Evolutionary conservation across 371 early-diverging fungal species (phyloP).

Genomic region (Mucor indicus): DNA sequence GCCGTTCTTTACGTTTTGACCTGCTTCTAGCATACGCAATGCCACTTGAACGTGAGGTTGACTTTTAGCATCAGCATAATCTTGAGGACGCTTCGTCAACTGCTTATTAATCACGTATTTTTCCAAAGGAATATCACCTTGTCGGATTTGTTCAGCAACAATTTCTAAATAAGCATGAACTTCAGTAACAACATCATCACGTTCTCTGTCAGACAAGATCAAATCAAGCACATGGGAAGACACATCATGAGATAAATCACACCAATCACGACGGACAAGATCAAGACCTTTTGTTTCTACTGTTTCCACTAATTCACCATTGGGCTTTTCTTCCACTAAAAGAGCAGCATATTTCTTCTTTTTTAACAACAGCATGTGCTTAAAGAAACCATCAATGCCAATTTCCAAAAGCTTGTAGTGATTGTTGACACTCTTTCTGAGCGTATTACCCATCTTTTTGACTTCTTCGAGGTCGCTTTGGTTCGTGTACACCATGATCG

Average conservation of each 20-base stretch:
- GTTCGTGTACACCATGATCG: conserved; percentile 98
- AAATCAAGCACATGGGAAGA: conserved; percentile 76
- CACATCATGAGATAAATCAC: conserved; percentile 87
- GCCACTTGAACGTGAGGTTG: conserved; percentile 99
- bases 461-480: conserved; percentile 75
- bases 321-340: conserved; percentile 57
- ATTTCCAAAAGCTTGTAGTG: conserved; percentile 94
- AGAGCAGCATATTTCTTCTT: conserved; percentile 99
- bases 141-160: conserved; percentile 74
- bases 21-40: conserved; percentile 74
- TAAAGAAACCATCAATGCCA: conserved; percentile 97
- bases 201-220: conserved; percentile 72
- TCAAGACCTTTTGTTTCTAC: conserved; percentile 99
- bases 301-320: conserved; percentile 57
- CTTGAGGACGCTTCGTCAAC: conserved; percentile 91
- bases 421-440: conserved; percentile 89
- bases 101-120: conserved; percentile 95
- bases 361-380: conserved; percentile 93
- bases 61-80: conserved; percentile 84
- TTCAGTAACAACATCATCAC: conserved; percentile 72
- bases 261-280: conserved; percentile 98
- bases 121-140: conserved; percentile 69
- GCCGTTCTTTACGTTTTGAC: conserved; percentile 73
- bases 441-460: conserved; percentile 74
- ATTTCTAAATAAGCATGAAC: conserved; percentile 75